phyloP scores from a whole-genome alignment of 345 rosid species.

The Pelargonium nanum region DNA sequence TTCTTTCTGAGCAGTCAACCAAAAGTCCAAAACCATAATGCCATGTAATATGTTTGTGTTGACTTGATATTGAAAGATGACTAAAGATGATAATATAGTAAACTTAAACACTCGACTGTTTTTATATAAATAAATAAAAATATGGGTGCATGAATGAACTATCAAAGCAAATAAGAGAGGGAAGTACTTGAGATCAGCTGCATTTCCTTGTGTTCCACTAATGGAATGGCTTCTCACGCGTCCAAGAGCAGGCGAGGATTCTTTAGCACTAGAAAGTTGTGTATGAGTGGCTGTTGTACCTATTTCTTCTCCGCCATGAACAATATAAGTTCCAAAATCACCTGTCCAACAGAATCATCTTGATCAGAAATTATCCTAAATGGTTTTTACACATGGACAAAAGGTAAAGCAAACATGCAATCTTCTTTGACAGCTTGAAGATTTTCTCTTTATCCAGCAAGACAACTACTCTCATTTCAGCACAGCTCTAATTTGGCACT shows the following conservation, averaged over 20 bases:
- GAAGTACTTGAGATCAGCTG: conserved; percentile 31
- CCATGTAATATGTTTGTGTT: too few relatives aligned
- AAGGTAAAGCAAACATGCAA: not conserved
- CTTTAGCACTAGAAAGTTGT: conserved; percentile 25
- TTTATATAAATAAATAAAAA: too few relatives aligned
- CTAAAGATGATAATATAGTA: not conserved
- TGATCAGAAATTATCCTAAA: conserved; percentile 8
- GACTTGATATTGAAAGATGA: not conserved
- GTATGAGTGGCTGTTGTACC: conserved; percentile 17
- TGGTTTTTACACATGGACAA: conserved; percentile 2
- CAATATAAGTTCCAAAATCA: conserved; percentile 72
- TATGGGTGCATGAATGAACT: not conserved
- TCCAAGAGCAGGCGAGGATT: conserved; percentile 22
- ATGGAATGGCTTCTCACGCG: conserved; percentile 24
- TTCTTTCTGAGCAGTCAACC: too few relatives aligned
- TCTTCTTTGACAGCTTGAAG: not conserved
- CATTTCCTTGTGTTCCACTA: conserved; percentile 25
- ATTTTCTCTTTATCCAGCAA: not conserved
- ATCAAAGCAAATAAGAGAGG: not conserved
- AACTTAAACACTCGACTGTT: not conserved
- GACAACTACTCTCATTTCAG: not conserved
- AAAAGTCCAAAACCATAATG: too few relatives aligned
- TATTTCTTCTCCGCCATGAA: conserved; percentile 54
- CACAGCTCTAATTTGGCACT: not conserved
- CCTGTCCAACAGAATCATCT: conserved; percentile 20